A percentile compares a stretch with the other conserved stretches of the same genome.
These are phyloP conservation scores for Dillenia suffruticosa DNA, from an alignment of 164 flowering plant species.

Conservation along the genomic window DNA sequence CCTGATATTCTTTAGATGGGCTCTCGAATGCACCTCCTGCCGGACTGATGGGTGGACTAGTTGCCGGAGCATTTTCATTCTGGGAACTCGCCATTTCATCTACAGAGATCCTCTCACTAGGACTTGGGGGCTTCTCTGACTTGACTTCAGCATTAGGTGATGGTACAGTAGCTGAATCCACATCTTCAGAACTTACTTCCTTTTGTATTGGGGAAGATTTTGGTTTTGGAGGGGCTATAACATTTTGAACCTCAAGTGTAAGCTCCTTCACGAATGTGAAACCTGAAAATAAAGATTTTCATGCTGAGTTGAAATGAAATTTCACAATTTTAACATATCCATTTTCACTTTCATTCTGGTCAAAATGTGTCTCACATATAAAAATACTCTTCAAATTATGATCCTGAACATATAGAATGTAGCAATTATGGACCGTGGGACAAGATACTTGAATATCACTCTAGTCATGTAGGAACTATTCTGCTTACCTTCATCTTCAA, in stretches of 20 bases:
- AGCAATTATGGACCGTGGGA: too few relatives aligned
- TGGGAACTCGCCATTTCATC: constrained; percentile 35
- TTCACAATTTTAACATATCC: not conserved
- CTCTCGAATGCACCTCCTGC: constrained; percentile 35
- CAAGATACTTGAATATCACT: too few relatives aligned
- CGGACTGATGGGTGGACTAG: constrained; percentile 58
- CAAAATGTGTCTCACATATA: not conserved
- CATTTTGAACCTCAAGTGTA: constrained; percentile 81
- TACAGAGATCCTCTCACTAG: constrained; percentile 30
- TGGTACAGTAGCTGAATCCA: constrained; percentile 20
- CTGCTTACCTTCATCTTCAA: constrained; percentile 52
- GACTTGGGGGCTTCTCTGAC: constrained; percentile 34
- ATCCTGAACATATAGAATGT: too few relatives aligned
- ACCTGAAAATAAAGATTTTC: constrained; percentile 42
- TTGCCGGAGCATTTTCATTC: constrained; percentile 45
- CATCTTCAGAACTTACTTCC: constrained; percentile 27
- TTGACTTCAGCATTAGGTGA: constrained; percentile 37
- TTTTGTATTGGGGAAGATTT: constrained; percentile 31
- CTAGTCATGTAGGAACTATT: not conserved
- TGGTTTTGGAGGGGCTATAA: constrained; percentile 67
- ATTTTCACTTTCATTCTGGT: not conserved
- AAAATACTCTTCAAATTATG: too few relatives aligned
- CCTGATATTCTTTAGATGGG: constrained; percentile 41
- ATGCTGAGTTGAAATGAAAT: too few relatives aligned
- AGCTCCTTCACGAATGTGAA: constrained; percentile 81